Conservation (phyloP, 2,329 filamentous ascomycete species). For the Aspergillus clavatus region DNA sequence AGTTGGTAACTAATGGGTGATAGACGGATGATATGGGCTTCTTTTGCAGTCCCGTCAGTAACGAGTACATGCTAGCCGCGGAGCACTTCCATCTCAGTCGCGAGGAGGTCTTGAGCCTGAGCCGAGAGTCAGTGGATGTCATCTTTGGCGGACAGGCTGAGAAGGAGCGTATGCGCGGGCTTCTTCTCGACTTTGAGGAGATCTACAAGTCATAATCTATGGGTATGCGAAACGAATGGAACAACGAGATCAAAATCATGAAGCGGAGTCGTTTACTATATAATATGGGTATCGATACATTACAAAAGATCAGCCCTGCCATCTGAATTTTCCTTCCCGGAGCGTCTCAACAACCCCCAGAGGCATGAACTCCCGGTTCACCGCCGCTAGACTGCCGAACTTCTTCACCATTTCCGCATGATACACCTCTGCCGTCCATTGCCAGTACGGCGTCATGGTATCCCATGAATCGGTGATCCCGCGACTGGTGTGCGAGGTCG, state of each 20-base stretch:
- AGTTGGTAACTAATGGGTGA: constrained; percentile 15
- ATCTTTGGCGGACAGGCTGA: constrained; percentile 65
- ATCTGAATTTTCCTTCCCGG: constrained; percentile 38
- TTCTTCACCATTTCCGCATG: constrained; percentile 36
- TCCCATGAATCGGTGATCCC: constrained; percentile 22
- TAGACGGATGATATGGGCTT: constrained; percentile 82
- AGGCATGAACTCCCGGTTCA: constrained; percentile 39
- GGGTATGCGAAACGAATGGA: too few relatives aligned
- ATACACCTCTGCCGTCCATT: constrained; percentile 40
- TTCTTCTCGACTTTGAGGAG: constrained; percentile 21
- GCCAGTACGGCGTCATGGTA: constrained; percentile 41
- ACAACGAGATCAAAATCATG: too few relatives aligned
- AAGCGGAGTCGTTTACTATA: neutral
- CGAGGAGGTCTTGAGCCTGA: constrained; percentile 50
- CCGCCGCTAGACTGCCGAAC: constrained; percentile 39
- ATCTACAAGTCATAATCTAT: neutral
- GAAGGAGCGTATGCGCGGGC: constrained; percentile 34
- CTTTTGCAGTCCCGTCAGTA: constrained; percentile 69
- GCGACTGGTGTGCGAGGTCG: constrained; percentile 2
- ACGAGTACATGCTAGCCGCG: constrained; percentile 70
- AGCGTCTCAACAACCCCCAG: constrained; percentile 42
- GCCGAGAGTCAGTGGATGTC: constrained; percentile 56
- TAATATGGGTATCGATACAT: neutral
- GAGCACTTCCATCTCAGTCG: constrained; percentile 60
- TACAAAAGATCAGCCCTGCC: constrained; percentile 32